Base-by-base conservation (phyloP, 2,329 filamentous ascomycete species). In the Xylaria sp. region DNA sequence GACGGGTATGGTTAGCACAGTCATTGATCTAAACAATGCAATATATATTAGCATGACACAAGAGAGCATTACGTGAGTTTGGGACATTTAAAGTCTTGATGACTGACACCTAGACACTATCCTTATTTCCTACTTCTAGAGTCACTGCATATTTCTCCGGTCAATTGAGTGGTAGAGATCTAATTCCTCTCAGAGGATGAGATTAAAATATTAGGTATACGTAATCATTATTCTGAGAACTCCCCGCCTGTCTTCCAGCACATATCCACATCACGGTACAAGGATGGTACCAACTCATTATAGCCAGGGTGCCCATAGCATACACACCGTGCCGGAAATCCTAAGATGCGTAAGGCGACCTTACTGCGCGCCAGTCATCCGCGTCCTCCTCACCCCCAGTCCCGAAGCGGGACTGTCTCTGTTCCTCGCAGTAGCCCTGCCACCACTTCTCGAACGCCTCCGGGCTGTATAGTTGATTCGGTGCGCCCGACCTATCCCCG, bases 381-480 rank as follows among this genome's bases (percentile, higher is more conserved):
- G 42, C 8, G 11, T 36, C 53, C 17, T 39, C 47, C 12, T 62
- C 36, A 19, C 50, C 34, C 2, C 50, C 50, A 11, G 36, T 34
- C 2, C 50, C 36, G 9, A 12, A 1, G 14, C 50, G 48, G n/a
- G 9, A 24, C 50, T 30, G 5, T 11, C 17, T 47, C 39, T 63
- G 42, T 12, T 63, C 19, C 39, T 63, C 30, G 7, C 17, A 32
- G n/a, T 48, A 63, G 3, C 9, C 8, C 7, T 17, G 12, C 39
- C 42, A 56, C 51, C 61, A 56, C 51, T 48, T 21, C 42, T 19
- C 30, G 27, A 56, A 48, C 4, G 51, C 51, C n/a, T 4, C 17
- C 11, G 24, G 27, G 14, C 14, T 56, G 2, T 56, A 63, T 1
- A 50, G 42, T 4, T 27, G 42, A 19, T 9, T 19, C 19, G 61